Percentiles rank a stretch among this genome's conserved stretches.
phyloP scores from a whole-genome alignment of 352 stramenopile genomes.

The Phytophthora brassicae region DNA sequence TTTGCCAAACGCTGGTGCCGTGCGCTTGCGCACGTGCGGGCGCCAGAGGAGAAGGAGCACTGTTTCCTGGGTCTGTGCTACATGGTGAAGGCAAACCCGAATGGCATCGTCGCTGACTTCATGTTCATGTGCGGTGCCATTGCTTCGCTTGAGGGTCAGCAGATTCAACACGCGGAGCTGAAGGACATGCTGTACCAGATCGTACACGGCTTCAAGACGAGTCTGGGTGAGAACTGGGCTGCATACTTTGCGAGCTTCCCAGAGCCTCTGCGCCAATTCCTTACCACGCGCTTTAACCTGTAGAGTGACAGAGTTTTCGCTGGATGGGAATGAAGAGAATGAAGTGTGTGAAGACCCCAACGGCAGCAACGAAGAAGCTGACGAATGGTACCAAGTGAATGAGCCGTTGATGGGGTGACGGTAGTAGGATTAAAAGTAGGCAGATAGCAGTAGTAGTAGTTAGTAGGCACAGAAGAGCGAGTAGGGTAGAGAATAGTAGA shows the following conservation, averaged over 20 bases:
- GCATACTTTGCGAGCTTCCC: slow-evolving; percentile 87
- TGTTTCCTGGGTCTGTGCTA: slow-evolving; percentile 90
- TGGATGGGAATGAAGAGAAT: slow-evolving; percentile 17
- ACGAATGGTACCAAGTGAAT: slow-evolving; percentile 24
- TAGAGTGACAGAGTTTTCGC: slow-evolving; percentile 36
- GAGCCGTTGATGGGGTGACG: slow-evolving; percentile 29
- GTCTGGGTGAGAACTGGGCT: slow-evolving; percentile 84
- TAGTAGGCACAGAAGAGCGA: slow-evolving; percentile 29
- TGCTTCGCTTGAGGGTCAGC: slow-evolving; percentile 81
- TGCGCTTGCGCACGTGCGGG: slow-evolving; percentile 80
- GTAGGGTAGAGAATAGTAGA: slow-evolving; percentile 42
- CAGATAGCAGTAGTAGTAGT: slow-evolving; percentile 43
- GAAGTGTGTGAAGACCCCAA: slow-evolving; percentile 19
- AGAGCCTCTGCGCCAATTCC: slow-evolving; percentile 76
- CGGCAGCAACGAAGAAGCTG: slow-evolving; percentile 25
- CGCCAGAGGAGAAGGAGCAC: slow-evolving; percentile 88
- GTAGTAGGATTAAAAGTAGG: slow-evolving; percentile 50
- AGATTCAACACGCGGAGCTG: slow-evolving; percentile 75
- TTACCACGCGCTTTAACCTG: slow-evolving; percentile 81
- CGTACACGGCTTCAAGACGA: slow-evolving; percentile 88
- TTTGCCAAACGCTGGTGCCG: slow-evolving; percentile 91
- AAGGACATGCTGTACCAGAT: slow-evolving; percentile 89
- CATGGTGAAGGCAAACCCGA: slow-evolving; percentile 91
- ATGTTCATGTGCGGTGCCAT: slow-evolving; percentile 91
- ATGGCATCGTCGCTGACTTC: slow-evolving; percentile 85